Base-by-base conservation (phyloP, 1,284 basidiomycete genomes). In the Polyporus tsugae region DNA sequence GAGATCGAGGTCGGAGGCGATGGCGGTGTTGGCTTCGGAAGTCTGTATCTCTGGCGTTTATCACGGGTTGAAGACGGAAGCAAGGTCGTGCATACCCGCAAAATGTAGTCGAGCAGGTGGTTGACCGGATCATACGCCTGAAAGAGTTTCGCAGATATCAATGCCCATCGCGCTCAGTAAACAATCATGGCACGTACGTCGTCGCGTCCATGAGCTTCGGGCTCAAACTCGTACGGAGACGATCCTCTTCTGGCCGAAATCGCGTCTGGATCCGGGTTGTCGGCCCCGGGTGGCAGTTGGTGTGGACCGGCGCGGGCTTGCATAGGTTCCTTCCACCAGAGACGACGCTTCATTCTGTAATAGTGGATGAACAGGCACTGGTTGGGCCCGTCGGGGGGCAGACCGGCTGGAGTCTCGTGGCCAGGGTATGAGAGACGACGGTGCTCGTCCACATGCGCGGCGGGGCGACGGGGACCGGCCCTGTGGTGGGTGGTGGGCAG, bases 321-420 rank as follows among this genome's bases (percentile, higher is more conserved):
- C 6, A 74, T 66, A 10, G 67, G 69, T 33, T 33, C 53, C 6
- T 60, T 61, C 13, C 69, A 58, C 65, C 64, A 68, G 7, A 52
- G 62, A 6, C 71, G 59, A 4, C 62, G 63, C 62, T 74, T 76
- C 68, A 74, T 64, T 63, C 73, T 74, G 57, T 72, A 75, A 49
- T 76, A 76, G 25, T 73, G 70, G 44, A 76, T 42, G 66, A 76
- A 76, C 1, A 76, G 46, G 42, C 74, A 75, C 49, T 75, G 74
- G 33, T 73, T 29, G 5, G 42, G 60, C 29, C 6, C 29, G 17
- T 0, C 22, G 1, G 39, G 4, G 11, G 38, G 9, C 4, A 17
- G 6, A 19, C 38, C 22, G 41, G 36, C 22, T 35, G 52, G 59
- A 25, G 29, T 46, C 10, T 62, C 42, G 25, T 38, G 41, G 41